Evolutionary conservation across 2,329 filamentous ascomycete species (phyloP).

Genomic region (Zymoseptoria passerinii): DNA sequence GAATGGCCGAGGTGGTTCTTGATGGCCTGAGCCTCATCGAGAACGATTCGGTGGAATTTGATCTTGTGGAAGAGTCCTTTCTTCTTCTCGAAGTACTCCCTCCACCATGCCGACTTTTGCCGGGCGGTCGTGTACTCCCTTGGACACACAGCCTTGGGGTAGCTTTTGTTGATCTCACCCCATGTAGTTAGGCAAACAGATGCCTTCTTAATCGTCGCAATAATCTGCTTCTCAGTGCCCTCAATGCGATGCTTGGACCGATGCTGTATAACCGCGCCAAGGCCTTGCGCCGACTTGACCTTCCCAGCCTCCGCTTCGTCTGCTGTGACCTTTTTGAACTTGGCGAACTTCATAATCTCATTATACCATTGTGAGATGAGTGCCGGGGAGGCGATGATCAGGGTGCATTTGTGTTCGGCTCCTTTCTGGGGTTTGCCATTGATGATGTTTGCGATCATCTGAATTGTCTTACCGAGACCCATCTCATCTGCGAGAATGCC

Average conservation of each 20-base stretch:
- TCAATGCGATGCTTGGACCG: conserved; percentile 10
- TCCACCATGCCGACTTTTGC: conserved; percentile 35
- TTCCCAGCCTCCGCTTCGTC: neutral
- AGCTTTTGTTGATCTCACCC: conserved; percentile 34
- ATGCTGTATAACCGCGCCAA: conserved; percentile 13
- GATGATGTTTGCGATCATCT: conserved; percentile 39
- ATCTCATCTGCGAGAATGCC: conserved; percentile 98
- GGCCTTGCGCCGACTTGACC: conserved; percentile 10
- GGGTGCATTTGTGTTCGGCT: conserved; percentile 28
- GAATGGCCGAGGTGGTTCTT: conserved; percentile 51
- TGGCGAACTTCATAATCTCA: conserved; percentile 24
- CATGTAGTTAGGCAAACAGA: conserved; percentile 37
- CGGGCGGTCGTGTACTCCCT: conserved; percentile 30
- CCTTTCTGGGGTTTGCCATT: conserved; percentile 27
- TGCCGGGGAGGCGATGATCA: conserved; percentile 36
- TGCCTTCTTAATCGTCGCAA: conserved; percentile 7
- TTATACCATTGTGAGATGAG: conserved; percentile 35
- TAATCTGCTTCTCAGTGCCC: conserved; percentile 1
- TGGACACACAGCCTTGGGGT: conserved; percentile 35
- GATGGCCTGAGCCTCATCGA: conserved; percentile 96
- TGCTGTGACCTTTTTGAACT: conserved; percentile 8
- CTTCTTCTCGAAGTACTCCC: conserved; percentile 21
- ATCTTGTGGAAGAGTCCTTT: conserved; percentile 34
- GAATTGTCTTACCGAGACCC: conserved; percentile 97
- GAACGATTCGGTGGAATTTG: conserved; percentile 50